These are phyloP conservation scores for Malus fusca DNA, from an alignment of 306 rosid genomes.

Conservation along the genomic window DNA sequence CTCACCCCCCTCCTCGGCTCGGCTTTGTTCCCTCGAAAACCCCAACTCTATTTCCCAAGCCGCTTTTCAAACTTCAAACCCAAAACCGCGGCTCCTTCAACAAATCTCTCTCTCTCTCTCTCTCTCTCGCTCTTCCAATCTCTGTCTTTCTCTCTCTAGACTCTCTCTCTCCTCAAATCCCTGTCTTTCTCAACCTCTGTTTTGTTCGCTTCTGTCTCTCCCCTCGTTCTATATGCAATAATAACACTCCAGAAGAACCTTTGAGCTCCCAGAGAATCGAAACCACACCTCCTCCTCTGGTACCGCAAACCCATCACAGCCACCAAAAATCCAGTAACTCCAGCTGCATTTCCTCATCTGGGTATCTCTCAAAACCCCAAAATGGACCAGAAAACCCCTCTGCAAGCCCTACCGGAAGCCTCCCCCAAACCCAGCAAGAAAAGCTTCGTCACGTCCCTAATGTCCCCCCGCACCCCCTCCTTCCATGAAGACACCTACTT, in stretches of 20 bases:
- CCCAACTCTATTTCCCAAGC: neutral
- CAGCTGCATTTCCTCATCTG: constrained; percentile 21
- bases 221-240: neutral
- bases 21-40: neutral
- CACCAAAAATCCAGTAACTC: neutral
- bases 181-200: neutral
- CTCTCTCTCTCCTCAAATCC: too few species aligned
- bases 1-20: constrained; percentile 29
- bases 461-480: constrained; percentile 53
- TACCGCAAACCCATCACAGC: neutral
- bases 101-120: neutral
- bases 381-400: constrained; percentile 10
- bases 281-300: neutral
- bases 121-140: neutral
- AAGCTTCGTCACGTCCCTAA: constrained; percentile 60
- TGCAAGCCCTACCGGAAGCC: constrained; percentile 39
- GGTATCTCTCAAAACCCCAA: constrained; percentile 26
- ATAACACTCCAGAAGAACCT: neutral
- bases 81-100: constrained; percentile 14
- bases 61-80: neutral
- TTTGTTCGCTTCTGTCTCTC: constrained; percentile 1
- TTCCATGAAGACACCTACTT: constrained; percentile 80
- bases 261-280: constrained; percentile 3
- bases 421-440: constrained; percentile 63
- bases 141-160: neutral